Percentiles rank a stretch among this genome's conserved stretches.
Evolutionary conservation across 2,329 filamentous ascomycete species (phyloP).

Genomic region (Claviceps arundinis): DNA sequence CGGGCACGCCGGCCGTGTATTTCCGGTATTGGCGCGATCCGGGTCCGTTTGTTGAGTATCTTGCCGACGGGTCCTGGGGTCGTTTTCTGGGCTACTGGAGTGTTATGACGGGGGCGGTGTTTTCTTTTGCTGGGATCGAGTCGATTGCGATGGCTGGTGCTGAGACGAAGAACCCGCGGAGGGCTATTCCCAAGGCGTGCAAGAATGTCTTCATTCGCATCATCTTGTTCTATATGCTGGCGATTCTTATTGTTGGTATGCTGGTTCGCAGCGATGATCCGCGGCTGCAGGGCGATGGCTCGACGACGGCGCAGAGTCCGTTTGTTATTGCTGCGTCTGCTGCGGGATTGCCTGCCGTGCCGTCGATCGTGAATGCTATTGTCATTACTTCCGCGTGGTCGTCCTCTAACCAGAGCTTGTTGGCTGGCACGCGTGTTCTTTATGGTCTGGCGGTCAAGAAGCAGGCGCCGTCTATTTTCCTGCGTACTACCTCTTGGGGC

Average conservation of each 20-base stretch:
- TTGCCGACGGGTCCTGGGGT: constrained; percentile 44
- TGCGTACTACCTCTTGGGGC: constrained; percentile 45
- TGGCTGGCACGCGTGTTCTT: constrained; percentile 55
- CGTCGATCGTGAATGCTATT: constrained; percentile 63
- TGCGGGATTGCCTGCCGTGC: constrained; percentile 53
- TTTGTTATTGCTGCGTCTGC: constrained; percentile 60
- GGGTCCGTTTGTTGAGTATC: constrained; percentile 53
- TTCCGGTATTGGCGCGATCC: constrained; percentile 59
- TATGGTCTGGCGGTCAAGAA: constrained; percentile 54
- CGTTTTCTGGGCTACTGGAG: constrained; percentile 54
- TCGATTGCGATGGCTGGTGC: constrained; percentile 48
- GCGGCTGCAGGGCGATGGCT: constrained; percentile 34
- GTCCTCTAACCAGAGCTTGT: constrained; percentile 46
- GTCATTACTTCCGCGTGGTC: constrained; percentile 58
- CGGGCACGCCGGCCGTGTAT: constrained; percentile 44
- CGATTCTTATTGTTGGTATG: constrained; percentile 57
- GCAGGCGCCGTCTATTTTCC: constrained; percentile 51
- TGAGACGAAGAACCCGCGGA: constrained; percentile 41
- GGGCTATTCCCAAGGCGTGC: constrained; percentile 41
- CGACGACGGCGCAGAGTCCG: constrained; percentile 34
- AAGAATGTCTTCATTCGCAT: constrained; percentile 45
- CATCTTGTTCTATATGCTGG: constrained; percentile 48
- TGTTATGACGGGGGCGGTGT: constrained; percentile 49
- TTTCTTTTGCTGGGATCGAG: constrained; percentile 55
- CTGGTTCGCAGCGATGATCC: constrained; percentile 47